Percentiles rank a stretch among this genome's conserved stretches.
These are phyloP conservation scores for Petrea volubilis DNA, from an alignment of 257 asterid species.

Conservation along the genomic window DNA sequence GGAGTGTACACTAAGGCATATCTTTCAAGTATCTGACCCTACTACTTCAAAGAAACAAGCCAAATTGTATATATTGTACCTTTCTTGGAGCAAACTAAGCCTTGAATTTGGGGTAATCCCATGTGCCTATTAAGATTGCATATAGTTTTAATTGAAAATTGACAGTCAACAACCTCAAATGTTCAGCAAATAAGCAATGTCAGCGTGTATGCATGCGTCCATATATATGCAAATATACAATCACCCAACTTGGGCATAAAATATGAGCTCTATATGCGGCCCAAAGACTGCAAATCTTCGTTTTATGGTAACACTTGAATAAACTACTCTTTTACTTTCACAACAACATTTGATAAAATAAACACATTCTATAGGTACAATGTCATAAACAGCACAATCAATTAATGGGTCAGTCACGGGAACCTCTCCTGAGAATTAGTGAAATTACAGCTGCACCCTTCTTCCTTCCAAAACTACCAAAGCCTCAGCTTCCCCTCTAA, in stretches of 20 bases:
- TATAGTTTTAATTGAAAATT: not conserved
- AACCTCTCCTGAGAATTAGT: too few species aligned
- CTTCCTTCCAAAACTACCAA: too few species aligned
- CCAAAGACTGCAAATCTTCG: not conserved
- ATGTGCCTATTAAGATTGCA: not conserved
- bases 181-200: not conserved
- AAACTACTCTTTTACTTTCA: not conserved
- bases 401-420: too few species aligned
- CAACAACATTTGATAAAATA: not conserved
- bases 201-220: not conserved
- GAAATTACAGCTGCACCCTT: too few species aligned
- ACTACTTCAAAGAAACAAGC: conserved; percentile 9
- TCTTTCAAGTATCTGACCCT: conserved; percentile 27
- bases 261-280: not conserved
- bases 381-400: conserved; percentile 24
- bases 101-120: conserved; percentile 12
- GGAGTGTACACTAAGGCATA: conserved; percentile 25
- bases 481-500: too few species aligned
- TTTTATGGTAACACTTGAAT: not conserved
- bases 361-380: not conserved
- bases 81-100: conserved; percentile 3
- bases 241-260: not conserved
- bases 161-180: not conserved
- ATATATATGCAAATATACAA: not conserved
- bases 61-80: not conserved